Evolutionary conservation across 768 basidiomycete genomes (phyloP), one percentile per base, ranked within the genome.

Genomic region (Pisolithus sp.): DNA sequence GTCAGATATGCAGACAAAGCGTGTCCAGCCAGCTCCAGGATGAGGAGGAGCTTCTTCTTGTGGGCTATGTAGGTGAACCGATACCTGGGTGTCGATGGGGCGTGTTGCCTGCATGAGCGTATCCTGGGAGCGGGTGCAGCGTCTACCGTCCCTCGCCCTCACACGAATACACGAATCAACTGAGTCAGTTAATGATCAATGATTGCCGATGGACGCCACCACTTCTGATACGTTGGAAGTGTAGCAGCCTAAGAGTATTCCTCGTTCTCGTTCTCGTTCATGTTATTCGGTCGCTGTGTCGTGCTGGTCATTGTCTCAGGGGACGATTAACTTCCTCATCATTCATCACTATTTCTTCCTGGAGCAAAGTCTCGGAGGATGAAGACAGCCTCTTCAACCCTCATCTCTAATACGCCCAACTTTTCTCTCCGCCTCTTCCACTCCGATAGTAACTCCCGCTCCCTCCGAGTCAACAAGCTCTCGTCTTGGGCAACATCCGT

Each of bases 371-470:
- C 93, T 64, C 86, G 82, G 48, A 97, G 68, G 53, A 98, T 83
- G 65, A 97, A 96, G 36, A 96, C 82, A 50, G 85, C 82, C 66
- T 92, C 83, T 60, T 97, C 93, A 17, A 91, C 84, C 28, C 94
- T 80, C 77, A 79, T 80, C 73, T 93, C 89, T 39, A 96, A 74
- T 43, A 91, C 78, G 7, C 78, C 78, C 66, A 97, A 58, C 70
- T 84, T 90, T 64, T 82, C 80, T 59, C 82, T 73, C 68, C 80
- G 87, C 52, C 74, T 74, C 61, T 89, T 83, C 83, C 93, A 86
- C 51, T 84, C 82, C 51, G 70, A 72, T 48, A 96, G 63, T 39
- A 82, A 73, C 58, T 90, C 84, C 50, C 84, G 79, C 67, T 99
- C 95, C 62, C 86, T 73, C 42, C 83, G 70, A 12, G 81, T 83